Base-by-base conservation (phyloP, 2,329 filamentous ascomycete species). In the Boeremia exigua region DNA sequence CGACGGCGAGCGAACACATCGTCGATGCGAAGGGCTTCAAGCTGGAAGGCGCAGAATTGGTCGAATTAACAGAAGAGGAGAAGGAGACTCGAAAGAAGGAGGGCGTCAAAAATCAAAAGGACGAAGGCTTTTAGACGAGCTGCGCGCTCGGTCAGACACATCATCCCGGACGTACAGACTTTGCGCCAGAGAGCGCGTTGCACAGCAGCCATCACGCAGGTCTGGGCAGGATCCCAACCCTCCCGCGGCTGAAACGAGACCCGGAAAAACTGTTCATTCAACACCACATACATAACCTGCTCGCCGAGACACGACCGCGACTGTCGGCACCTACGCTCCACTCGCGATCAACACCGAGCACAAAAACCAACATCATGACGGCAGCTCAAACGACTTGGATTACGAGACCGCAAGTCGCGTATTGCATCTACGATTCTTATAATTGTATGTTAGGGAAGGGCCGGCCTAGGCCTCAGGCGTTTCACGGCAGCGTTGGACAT, bases 1-100 rank as follows among this genome's bases (percentile, higher is more conserved):
- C 68, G 27, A 58, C 65, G 2, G 64, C 65, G 12, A 51, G 36
- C 30, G 63, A 73, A 19, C 67, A 74, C 38, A 72, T 75, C 25
- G 61, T 75, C 6, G 68, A 75, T 42, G 70, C 68, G 8, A 75
- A 75, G 65, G 69, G 69, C 8, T 74, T 67, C 48, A 65, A 62
- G 47, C 59, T 75, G 1, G 65, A 70, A 10, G 71, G 71, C 4
- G 70, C 71, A 2, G 71, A 75, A 33, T 39, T 75, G 34, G 61
- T 75, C 38, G 65, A 71, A 43, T 42, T 74, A 45, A 72, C 67
- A 2, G 60, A 63, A 19, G 69, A 68, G 25, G 72, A 75, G 56
- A 72, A 72, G 50, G 65, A 61, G 19, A 56, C 47, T 8, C 43
- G 63, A 36, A 62, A 63, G 56, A 63, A 67, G 8, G 55, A 54